Evolutionary conservation across 768 basidiomycete species (phyloP).

Genomic region (Boletus edulis): DNA sequence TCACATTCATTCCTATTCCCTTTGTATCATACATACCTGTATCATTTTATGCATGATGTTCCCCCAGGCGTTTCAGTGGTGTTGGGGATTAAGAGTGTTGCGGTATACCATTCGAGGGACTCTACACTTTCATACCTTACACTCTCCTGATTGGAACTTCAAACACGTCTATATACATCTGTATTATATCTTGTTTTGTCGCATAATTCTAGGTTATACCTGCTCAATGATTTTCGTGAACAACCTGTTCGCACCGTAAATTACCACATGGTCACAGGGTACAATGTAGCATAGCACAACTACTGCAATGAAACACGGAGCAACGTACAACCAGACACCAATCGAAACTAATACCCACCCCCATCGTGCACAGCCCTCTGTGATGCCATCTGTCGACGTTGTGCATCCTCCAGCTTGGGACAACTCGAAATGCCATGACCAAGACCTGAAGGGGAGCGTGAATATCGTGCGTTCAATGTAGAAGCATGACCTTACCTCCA

Average conservation of each 20-base stretch:
- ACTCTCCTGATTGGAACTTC: too few relatives aligned
- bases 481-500: conserved; percentile 57
- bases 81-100: too few relatives aligned
- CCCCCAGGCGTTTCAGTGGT: too few relatives aligned
- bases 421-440: conserved; percentile 95
- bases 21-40: conserved; percentile 6
- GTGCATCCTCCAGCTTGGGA: conserved; percentile 93
- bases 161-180: too few relatives aligned
- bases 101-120: too few relatives aligned
- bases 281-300: conserved; percentile 9
- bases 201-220: too few relatives aligned
- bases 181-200: too few relatives aligned
- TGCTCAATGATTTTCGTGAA: too few relatives aligned
- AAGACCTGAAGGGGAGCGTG: conserved; percentile 52
- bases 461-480: not conserved
- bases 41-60: conserved; percentile 4
- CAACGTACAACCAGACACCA: not conserved
- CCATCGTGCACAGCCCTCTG: conserved; percentile 72
- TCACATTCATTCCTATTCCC: not conserved
- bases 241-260: too few relatives aligned
- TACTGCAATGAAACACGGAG: not conserved
- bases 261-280: not conserved
- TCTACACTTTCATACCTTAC: too few relatives aligned
- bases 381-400: conserved; percentile 86
- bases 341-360: conserved; percentile 30